Conservation (phyloP, 2,329 filamentous ascomycete species). For the Kalmusia sp. region DNA sequence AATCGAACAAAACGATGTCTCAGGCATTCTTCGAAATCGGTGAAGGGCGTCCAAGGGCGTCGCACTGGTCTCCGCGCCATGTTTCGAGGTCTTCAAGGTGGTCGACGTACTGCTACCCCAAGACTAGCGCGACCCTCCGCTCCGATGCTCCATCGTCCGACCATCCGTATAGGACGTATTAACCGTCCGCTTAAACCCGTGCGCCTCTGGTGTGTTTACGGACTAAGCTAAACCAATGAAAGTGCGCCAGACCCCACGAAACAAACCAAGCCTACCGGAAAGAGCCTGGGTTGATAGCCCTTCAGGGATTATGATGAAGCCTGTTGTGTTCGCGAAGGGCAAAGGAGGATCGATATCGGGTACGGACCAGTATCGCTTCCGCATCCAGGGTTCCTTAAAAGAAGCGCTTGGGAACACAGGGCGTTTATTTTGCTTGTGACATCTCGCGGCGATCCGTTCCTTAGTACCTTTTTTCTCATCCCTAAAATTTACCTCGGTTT, state of each 20-base stretch:
- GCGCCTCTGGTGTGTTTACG: neutral
- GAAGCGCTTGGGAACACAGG: neutral
- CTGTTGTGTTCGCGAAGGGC: constrained; percentile 1
- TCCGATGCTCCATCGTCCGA: constrained; percentile 9
- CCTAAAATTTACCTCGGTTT: too few relatives aligned
- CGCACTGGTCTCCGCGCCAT: neutral
- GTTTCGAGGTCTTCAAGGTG: neutral
- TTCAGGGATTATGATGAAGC: neutral
- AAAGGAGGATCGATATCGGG: neutral
- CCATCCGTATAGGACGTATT: constrained; percentile 4
- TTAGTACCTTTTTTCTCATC: neutral
- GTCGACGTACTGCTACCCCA: neutral
- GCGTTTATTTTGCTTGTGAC: neutral
- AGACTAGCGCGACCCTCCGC: constrained; percentile 5
- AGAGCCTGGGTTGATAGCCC: neutral
- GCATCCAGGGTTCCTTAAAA: neutral
- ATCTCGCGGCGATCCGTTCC: neutral
- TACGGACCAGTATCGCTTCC: neutral
- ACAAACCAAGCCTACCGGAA: neutral
- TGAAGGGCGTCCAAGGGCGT: too few relatives aligned
- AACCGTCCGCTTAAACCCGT: neutral
- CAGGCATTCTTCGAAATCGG: too few relatives aligned
- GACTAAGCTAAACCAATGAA: neutral
- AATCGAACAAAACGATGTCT: too few relatives aligned
- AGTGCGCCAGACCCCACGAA: neutral